Percentiles rank a stretch among this genome's conserved stretches.
These are phyloP conservation scores for Xylariaceae sp. DNA, from an alignment of 2,329 filamentous ascomycete genomes.

Conservation along the genomic window DNA sequence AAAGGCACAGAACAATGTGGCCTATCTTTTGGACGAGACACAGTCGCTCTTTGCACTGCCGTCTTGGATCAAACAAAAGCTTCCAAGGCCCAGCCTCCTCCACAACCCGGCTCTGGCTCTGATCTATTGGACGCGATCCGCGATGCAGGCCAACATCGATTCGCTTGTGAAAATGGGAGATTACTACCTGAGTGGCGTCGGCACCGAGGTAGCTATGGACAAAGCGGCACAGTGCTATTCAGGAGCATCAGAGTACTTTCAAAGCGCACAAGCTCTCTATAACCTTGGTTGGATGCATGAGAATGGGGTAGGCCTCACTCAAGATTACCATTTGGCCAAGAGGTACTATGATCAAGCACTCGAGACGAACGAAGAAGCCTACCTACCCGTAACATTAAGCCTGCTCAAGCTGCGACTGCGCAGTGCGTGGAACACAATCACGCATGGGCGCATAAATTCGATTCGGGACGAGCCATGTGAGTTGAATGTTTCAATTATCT, in stretches of 20 bases:
- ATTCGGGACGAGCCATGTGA: constrained; percentile 85
- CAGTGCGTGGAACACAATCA: constrained; percentile 93
- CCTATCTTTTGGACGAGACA: constrained; percentile 75
- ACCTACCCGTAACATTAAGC: constrained; percentile 85
- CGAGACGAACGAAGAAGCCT: constrained; percentile 88
- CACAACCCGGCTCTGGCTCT: constrained; percentile 63
- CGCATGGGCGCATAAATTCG: constrained; percentile 83
- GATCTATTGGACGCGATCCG: constrained; percentile 92
- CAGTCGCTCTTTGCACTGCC: constrained; percentile 57
- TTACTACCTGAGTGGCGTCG: constrained; percentile 85
- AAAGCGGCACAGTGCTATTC: constrained; percentile 93
- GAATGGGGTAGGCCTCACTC: constrained; percentile 85
- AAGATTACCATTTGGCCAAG: constrained; percentile 97
- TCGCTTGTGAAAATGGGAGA: constrained; percentile 97
- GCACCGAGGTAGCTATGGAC: constrained; percentile 65
- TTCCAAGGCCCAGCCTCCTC: constrained; percentile 35
- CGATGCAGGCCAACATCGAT: constrained; percentile 89
- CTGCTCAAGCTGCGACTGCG: constrained; percentile 78
- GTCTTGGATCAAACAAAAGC: constrained; percentile 44
- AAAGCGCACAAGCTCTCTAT: constrained; percentile 92
- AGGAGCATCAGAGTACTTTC: constrained; percentile 83
- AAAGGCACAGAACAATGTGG: constrained; percentile 83
- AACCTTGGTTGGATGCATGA: constrained; percentile 99
- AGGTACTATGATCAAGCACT: constrained; percentile 91
- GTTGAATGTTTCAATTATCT: constrained; percentile 22